Percentiles rank a stretch among this genome's conserved stretches.
These are phyloP conservation scores for Xerocomellus dryophilus DNA, from an alignment of 768 basidiomycete genomes.

Conservation along the genomic window DNA sequence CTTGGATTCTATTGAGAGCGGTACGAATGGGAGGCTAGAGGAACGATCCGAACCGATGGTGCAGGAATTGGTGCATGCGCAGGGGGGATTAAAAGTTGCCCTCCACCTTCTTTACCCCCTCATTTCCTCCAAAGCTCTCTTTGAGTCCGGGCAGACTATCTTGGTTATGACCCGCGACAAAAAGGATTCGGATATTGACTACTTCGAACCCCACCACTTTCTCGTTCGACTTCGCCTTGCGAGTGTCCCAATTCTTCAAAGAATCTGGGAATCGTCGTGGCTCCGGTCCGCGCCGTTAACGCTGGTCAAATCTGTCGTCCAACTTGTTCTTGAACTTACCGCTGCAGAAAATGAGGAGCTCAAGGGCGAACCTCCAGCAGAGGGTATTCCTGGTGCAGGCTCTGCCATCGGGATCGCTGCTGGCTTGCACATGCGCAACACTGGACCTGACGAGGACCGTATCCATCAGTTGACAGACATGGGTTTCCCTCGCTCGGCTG, in stretches of 20 bases:
- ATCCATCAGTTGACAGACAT: constrained; percentile 88
- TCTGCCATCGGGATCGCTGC: constrained; percentile 31
- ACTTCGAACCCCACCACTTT: constrained; percentile 85
- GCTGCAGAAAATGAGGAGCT: constrained; percentile 78
- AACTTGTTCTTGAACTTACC: constrained; percentile 75
- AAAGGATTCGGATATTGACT: constrained; percentile 69
- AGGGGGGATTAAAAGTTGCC: constrained; percentile 76
- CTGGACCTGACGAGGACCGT: constrained; percentile 70
- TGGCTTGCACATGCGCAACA: constrained; percentile 33
- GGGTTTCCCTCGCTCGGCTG: constrained; percentile 92
- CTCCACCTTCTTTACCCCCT: constrained; percentile 74
- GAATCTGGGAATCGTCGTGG: constrained; percentile 85
- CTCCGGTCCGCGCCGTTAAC: constrained; percentile 69
- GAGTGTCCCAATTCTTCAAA: constrained; percentile 61
- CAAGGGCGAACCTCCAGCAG: constrained; percentile 43
- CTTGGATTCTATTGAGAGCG: constrained; percentile 52
- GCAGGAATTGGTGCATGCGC: constrained; percentile 72
- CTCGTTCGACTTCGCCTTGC: constrained; percentile 75
- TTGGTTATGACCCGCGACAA: constrained; percentile 73
- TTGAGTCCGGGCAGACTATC: constrained; percentile 83
- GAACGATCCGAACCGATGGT: constrained; percentile 55
- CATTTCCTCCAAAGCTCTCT: constrained; percentile 72
- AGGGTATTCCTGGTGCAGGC: constrained; percentile 33
- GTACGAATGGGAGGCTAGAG: constrained; percentile 48
- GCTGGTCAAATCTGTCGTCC: constrained; percentile 72